Evolutionary conservation across 768 basidiomycete genomes (phyloP).

Genomic region (Cyclocybe cylindracea): DNA sequence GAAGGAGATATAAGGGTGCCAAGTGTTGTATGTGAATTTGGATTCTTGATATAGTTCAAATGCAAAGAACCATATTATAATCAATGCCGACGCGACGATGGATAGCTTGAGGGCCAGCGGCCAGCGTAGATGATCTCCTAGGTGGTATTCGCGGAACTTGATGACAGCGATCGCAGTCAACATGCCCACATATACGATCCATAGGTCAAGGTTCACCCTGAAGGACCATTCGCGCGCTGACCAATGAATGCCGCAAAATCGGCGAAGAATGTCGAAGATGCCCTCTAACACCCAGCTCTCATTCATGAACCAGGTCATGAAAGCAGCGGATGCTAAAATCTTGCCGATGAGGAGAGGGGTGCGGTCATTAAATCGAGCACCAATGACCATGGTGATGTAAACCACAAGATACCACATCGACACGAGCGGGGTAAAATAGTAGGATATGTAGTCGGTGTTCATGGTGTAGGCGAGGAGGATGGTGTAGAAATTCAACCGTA

Average conservation of each 20-base stretch:
- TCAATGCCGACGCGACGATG: conserved; percentile 50
- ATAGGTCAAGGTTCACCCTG: conserved; percentile 86
- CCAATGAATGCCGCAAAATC: conserved; percentile 79
- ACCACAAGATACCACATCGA: conserved; percentile 90
- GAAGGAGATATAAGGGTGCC: conserved; percentile 82
- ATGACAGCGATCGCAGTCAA: conserved; percentile 69
- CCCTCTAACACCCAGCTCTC: conserved; percentile 61
- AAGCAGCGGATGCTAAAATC: conserved; percentile 60
- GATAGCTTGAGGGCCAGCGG: conserved; percentile 48
- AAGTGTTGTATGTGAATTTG: conserved; percentile 86
- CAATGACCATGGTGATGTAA: conserved; percentile 75
- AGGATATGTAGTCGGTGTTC: conserved; percentile 90
- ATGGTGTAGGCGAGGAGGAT: conserved; percentile 84
- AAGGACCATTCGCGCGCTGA: conserved; percentile 87
- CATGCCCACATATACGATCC: conserved; percentile 90
- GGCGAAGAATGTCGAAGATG: conserved; percentile 63
- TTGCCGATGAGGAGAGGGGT: conserved; percentile 69
- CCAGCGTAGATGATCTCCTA: conserved; percentile 75
- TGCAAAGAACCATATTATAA: conserved; percentile 75
- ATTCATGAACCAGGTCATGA: conserved; percentile 68
- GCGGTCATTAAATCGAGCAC: conserved; percentile 72
- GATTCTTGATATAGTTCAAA: conserved; percentile 77
- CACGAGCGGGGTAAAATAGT: conserved; percentile 90
- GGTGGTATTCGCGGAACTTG: conserved; percentile 71
- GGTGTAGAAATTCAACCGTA: conserved; percentile 84